These are phyloP conservation scores for Chytriomyces sp. DNA, from an alignment of 192 early-diverging fungal species.

Conservation along the genomic window DNA sequence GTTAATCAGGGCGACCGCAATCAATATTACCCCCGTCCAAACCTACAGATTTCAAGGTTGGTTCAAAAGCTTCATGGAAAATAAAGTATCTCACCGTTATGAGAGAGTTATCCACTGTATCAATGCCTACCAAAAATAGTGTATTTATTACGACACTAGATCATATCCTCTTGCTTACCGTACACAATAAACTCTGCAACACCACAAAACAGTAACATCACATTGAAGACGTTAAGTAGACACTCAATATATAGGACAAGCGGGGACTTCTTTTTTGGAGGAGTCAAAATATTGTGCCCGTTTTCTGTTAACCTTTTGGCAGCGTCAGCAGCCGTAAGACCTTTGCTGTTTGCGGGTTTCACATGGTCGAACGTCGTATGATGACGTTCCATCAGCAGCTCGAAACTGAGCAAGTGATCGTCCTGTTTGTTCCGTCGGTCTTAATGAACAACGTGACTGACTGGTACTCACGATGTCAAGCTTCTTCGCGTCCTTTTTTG, in stretches of 20 bases:
- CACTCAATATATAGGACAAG: slow-evolving; percentile 72
- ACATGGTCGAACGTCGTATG: slow-evolving; percentile 52
- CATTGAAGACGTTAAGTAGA: slow-evolving; percentile 76
- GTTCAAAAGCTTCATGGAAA: neutral
- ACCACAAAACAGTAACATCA: slow-evolving; percentile 78
- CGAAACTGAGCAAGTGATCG: slow-evolving; percentile 60
- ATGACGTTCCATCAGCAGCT: slow-evolving; percentile 50
- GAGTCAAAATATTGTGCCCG: slow-evolving; percentile 82
- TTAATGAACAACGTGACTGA: neutral
- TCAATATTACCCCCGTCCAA: slow-evolving; percentile 48
- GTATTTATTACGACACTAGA: neutral
- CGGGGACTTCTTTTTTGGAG: slow-evolving; percentile 76
- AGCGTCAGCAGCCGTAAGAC: slow-evolving; percentile 64
- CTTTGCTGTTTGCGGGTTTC: slow-evolving; percentile 66
- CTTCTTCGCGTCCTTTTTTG: slow-evolving; percentile 32
- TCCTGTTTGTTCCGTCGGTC: slow-evolving; percentile 15
- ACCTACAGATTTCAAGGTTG: slow-evolving; percentile 45
- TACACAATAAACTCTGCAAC: slow-evolving; percentile 78
- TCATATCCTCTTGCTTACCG: slow-evolving; percentile 33
- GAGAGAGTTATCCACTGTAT: slow-evolving; percentile 64
- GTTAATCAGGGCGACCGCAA: slow-evolving; percentile 51
- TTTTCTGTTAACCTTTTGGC: slow-evolving; percentile 58
- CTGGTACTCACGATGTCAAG: slow-evolving; percentile 38
- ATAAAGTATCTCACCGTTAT: slow-evolving; percentile 11
- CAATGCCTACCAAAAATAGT: slow-evolving; percentile 44